These are phyloP conservation scores for Mycena metata DNA, from an alignment of 768 basidiomycete genomes.

Conservation along the genomic window DNA sequence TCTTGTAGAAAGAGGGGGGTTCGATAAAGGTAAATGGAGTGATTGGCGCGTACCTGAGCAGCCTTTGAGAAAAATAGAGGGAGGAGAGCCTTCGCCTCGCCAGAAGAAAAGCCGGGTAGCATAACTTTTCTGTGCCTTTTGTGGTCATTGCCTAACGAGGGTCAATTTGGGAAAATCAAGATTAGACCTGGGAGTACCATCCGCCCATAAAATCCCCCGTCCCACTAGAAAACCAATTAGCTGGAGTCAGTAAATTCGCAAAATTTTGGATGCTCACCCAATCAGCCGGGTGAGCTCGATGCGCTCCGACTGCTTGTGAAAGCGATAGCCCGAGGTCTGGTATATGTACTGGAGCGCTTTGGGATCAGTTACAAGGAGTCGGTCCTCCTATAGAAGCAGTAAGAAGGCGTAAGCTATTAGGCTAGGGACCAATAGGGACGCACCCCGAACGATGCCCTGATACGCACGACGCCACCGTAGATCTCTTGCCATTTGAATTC, in stretches of 20 bases:
- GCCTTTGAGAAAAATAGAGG: slow-evolving; percentile 56
- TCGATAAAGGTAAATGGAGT: slow-evolving; percentile 24
- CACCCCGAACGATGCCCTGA: slow-evolving; percentile 56
- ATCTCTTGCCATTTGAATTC: slow-evolving; percentile 61
- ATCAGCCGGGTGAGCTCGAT: slow-evolving; percentile 51
- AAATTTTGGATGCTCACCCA: slow-evolving; percentile 22
- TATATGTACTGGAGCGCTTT: slow-evolving; percentile 64
- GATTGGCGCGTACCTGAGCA: slow-evolving; percentile 38
- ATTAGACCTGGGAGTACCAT: slow-evolving; percentile 40
- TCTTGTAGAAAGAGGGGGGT: slow-evolving; percentile 42
- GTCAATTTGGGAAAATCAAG: not conserved
- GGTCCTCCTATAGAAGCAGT: slow-evolving; percentile 52
- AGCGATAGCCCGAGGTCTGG: slow-evolving; percentile 59
- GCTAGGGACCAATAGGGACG: slow-evolving; percentile 28
- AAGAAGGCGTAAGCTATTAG: slow-evolving; percentile 5
- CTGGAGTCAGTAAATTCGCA: slow-evolving; percentile 22
- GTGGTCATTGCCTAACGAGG: slow-evolving; percentile 53
- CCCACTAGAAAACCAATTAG: slow-evolving; percentile 34
- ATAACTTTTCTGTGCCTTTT: slow-evolving; percentile 62
- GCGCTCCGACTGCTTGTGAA: slow-evolving; percentile 55
- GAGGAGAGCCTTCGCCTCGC: slow-evolving; percentile 58
- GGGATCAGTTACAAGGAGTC: slow-evolving; percentile 61
- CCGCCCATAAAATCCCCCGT: slow-evolving; percentile 47
- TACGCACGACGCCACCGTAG: slow-evolving; percentile 57
- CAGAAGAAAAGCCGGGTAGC: slow-evolving; percentile 61